A percentile compares a stretch with the other conserved stretches of the same genome.
Conservation (phyloP, 116 monocot genomes). For the Posidonia oceanica region DNA sequence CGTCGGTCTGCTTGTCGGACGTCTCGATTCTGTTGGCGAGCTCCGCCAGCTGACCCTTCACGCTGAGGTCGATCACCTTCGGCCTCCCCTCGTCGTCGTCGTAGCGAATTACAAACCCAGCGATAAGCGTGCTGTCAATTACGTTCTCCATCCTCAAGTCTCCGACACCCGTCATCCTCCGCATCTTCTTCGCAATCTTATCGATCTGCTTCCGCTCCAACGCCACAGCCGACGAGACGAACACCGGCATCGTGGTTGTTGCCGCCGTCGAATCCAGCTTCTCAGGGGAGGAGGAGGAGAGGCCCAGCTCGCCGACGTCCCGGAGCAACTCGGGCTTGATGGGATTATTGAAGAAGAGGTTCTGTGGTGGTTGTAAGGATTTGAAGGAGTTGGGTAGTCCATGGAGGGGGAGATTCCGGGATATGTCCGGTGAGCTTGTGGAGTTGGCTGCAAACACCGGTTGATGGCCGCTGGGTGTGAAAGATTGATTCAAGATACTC, state of each 20-base stretch:
- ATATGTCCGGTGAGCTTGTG: neutral
- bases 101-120: slow-evolving; percentile 75
- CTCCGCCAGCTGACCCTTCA: slow-evolving; percentile 56
- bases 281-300: neutral
- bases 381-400: neutral
- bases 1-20: slow-evolving; percentile 26
- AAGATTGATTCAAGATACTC: slow-evolving; percentile 7
- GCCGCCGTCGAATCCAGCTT: neutral
- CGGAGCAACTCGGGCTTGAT: slow-evolving; percentile 3
- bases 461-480: neutral
- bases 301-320: slow-evolving; percentile 1
- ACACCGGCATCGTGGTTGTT: slow-evolving; percentile 3
- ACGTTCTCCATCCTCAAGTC: slow-evolving; percentile 48
- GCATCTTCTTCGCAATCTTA: slow-evolving; percentile 70
- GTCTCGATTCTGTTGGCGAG: slow-evolving; percentile 51
- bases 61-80: slow-evolving; percentile 72
- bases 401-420: slow-evolving; percentile 1
- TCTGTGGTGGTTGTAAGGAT: neutral
- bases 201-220: slow-evolving; percentile 66
- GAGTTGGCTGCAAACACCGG: neutral
- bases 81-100: slow-evolving; percentile 16
- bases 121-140: slow-evolving; percentile 68
- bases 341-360: slow-evolving; percentile 9
- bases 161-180: slow-evolving; percentile 53
- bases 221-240: slow-evolving; percentile 62